Percentiles rank a stretch among this genome's conserved stretches.
Evolutionary conservation across 331 rosid species (phyloP).

Genomic region (Saraca asoca): DNA sequence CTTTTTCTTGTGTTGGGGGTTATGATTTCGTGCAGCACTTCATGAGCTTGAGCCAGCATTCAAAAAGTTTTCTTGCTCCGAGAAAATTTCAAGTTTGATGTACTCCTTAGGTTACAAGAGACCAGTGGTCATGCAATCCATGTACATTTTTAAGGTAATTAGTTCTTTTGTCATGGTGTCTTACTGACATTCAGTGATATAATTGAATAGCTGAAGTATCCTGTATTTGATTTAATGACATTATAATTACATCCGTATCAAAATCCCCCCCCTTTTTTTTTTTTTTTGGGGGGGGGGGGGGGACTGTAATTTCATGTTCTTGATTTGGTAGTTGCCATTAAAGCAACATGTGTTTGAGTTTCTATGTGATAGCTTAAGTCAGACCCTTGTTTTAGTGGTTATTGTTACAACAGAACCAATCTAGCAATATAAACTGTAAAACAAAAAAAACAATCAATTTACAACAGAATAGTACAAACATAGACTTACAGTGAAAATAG

Average conservation of each 20-base stretch:
- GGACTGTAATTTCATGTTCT: neutral
- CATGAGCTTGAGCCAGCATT: constrained; percentile 84
- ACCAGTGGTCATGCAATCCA: constrained; percentile 80
- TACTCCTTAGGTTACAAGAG: constrained; percentile 75
- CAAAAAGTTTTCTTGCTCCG: constrained; percentile 66
- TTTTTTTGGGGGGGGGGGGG: neutral
- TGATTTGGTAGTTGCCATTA: too few relatives aligned
- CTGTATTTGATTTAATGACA: constrained; percentile 3
- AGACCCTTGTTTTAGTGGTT: too few relatives aligned
- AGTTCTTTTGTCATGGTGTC: constrained; percentile 1
- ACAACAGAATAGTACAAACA: too few relatives aligned
- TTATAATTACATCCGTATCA: neutral
- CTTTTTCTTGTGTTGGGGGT: neutral
- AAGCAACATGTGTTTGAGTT: too few relatives aligned
- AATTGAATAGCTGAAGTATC: constrained; percentile 13
- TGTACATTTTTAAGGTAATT: constrained; percentile 92
- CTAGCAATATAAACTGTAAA: too few relatives aligned
- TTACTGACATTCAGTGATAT: constrained; percentile 13
- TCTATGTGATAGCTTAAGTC: too few relatives aligned
- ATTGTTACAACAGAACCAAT: too few relatives aligned
- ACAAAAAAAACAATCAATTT: too few relatives aligned
- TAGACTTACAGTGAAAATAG: too few relatives aligned
- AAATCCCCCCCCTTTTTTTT: neutral
- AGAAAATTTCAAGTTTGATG: constrained; percentile 63
- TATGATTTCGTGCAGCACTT: constrained; percentile 59